Evolutionary conservation across 805 yeast genomes (phyloP).

Genomic region (Saccharomycodes ludwigii): DNA sequence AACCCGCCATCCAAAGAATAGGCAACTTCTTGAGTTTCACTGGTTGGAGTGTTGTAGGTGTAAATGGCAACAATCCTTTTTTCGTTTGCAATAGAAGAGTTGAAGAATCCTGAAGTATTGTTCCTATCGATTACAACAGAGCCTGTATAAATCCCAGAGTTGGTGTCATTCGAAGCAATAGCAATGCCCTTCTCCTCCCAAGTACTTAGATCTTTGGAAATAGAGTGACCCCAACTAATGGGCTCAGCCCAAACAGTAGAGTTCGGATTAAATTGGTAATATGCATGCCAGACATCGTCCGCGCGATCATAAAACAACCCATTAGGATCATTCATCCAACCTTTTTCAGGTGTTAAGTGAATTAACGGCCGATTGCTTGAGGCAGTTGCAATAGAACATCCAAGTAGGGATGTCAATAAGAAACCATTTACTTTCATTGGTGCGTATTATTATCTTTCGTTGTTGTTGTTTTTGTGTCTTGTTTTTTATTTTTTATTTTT

Average conservation of each 20-base stretch:
- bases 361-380: constrained; percentile 14
- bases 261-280: constrained; percentile 28
- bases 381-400: no score
- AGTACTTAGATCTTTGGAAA: constrained; percentile 22
- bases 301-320: constrained; percentile 26
- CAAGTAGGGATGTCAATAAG: no score
- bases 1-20: constrained; percentile 27
- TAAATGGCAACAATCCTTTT: constrained; percentile 27
- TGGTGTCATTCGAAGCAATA: constrained; percentile 16
- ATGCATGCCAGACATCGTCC: constrained; percentile 24
- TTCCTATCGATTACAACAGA: constrained; percentile 25
- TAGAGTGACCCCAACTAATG: constrained; percentile 31
- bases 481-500: no score
- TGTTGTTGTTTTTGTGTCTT: no score
- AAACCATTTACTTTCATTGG: no score
- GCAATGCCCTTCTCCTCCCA: constrained; percentile 27
- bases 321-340: constrained; percentile 35
- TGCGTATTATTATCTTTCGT: no score
- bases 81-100: constrained; percentile 15
- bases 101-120: constrained; percentile 27
- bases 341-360: constrained; percentile 25
- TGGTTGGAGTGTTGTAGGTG: constrained; percentile 19
- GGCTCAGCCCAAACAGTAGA: constrained; percentile 24
- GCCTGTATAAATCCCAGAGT: constrained; percentile 26
- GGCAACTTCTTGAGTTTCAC: constrained; percentile 24